Evolutionary conservation across 352 stramenopile species (phyloP), one percentile per base, ranked within the genome.

Genomic region (Blastocystis hominis): DNA sequence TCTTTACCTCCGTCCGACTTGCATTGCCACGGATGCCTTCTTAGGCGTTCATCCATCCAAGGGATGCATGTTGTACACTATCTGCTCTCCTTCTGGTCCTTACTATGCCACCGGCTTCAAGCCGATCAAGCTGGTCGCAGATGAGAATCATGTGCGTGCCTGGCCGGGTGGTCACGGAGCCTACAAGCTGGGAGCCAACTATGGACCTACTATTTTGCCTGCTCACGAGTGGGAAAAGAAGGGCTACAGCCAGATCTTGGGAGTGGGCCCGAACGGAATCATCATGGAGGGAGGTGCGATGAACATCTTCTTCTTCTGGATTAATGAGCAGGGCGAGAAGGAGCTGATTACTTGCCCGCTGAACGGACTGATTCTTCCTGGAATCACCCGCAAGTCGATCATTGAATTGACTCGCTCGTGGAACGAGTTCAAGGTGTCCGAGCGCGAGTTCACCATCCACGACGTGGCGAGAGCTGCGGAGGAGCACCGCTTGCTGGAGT

Each of bases 301-400:
- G 96, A 99, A 99, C 91, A 91, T 99, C 55, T 98, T 99, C 89
- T 94, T 98, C 89, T 93, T 97, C 89, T 94, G 94, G 91, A 91
- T 92, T 68, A 97, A 98, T 88, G 92, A 97, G 78, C 89, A 96
- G 4, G 94, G 93, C 79, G 92, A 94, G 86, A 92, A 94, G 87
- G 95, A 98, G 89, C 91, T 99, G 7, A 93, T 98, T 42, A 99
- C 96, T 9, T 92, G 95, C 17, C 94, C 96, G 24, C 92, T 99
- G 34, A 91, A 93, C 34, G 95, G 95, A 15, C 95, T 98, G 89
- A 99, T 99, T 84, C 91, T 99, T 15, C 95, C 96, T 3, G 96
- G 96, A 42, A 96, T 99, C 42, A 98, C 96, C 7, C 91, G 96
- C 56, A 92, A 97, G 89, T 98, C 93, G 69, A 96, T 98, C 88